Base-by-base conservation (phyloP, 1,284 basidiomycete genomes). In the Sutorius eximius region DNA sequence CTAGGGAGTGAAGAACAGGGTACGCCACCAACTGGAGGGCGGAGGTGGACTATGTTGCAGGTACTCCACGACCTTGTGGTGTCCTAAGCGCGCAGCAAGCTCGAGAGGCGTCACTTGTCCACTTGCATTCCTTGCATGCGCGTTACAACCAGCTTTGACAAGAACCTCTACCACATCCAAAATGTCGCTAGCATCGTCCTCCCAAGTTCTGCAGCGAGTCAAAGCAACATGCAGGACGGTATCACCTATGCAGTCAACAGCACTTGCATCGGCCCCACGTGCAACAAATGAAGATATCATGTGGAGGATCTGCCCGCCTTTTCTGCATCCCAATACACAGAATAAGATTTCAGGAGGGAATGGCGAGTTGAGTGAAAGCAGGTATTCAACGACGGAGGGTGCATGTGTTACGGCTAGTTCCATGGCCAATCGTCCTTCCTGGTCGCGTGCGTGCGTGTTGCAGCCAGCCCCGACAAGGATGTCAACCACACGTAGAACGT, bases 391-490 rank as follows among this genome's bases (percentile, higher is more conserved):
- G 6, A 51, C 33, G 13, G 7, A 18, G 18, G 27, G 20, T 5
- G 2, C 3, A 3, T 18, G 7, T 22, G 16, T 9, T 5, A 11
- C 16, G 8, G 43, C 24, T 5, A 40, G 5, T 7, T 56, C 3
- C 5, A 54, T 56, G 16, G 53, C 37, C 18, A 33, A 9, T 9
- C 24, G 24, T 1, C 24, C 24, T 27, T 27, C 24, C 24, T 5
- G 24, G n/a, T 37, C 20, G 1, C 8, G 29, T 22, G 32, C 8
- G 3, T 8, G 3, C 1, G 6, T 10, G 20, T 18, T 8, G 30
- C 57, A 56, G 8, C 52, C 51, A n/a, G 36, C 52, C 22, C 1
- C 8, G 7, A 49, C 34, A 7, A 57, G 34, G 16, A 33, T 3
- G 3, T 37, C 9, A 10, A 37, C n/a, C 6, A 37, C 3, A 3